Evolutionary conservation across 345 rosid species (phyloP), one percentile per base, ranked within the genome.

Genomic region (Lumnitzera littorea): DNA sequence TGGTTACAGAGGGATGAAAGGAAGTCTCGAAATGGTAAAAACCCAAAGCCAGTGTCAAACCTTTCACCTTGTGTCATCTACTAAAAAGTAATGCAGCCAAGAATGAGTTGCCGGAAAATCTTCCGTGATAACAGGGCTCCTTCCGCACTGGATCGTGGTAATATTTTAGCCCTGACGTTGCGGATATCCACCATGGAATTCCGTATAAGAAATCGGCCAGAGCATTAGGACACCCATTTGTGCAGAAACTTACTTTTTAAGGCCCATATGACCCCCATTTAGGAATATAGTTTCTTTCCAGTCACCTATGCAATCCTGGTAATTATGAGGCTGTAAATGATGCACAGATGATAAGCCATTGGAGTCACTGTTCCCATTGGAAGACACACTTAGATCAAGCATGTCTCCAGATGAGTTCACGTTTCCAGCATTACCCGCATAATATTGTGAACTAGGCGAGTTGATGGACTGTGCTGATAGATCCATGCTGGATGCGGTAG

Each of bases 101-200:
- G 89, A 84, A 84, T 81, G 89, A 84, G 58, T 84, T 84, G 86
- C 86, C 89, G 66, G 79, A 62, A 74, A 62, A 51, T 53, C 64
- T 56, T 51, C 50, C 48, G 24, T 16, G 13, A 9, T 36, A 9
- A 36, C 3, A 36, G 43, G 43, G 43, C 43, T 36, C 43, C 43
- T 9, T 36, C 43, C 3, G 43, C 43, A 36, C 10, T 36, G 43
- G 11, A 36, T 36, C 7, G 43, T 36, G 9, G 7, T 1, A 4
- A 36, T 36, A 36, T 36, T 36, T 36, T 36, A 36, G 43, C 43
- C 43, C 43, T 5, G 31, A 5, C 2, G 43, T 9, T 36, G 50
- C 49, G 41, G 48, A 17, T 25, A 41, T 36, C 27, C 24, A 25
- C 50, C 46, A 57, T 23, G 16, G 66, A 65, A 48, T 57, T 50